Percentiles rank a stretch among this genome's conserved stretches.
Evolutionary conservation across 192 early-diverging fungal genomes (phyloP).

Genomic region (Gorgonomyces haynaldii): DNA sequence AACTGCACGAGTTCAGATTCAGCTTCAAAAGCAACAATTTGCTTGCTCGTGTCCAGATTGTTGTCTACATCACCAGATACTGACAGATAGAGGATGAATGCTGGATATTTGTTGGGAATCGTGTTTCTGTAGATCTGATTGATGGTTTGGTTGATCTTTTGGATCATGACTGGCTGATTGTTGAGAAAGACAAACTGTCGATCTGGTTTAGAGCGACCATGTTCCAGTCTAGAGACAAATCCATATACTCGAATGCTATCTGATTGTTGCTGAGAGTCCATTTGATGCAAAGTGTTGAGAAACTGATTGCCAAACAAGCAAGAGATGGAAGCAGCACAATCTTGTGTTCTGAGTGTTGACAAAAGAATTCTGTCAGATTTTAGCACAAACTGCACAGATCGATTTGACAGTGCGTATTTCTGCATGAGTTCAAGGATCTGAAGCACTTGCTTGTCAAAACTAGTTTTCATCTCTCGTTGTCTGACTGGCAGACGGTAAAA

Average conservation of each 20-base stretch:
- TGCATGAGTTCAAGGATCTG: too few species aligned
- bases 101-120: conserved; percentile 66
- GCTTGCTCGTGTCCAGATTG: conserved; percentile 11
- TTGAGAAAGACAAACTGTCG: conserved; percentile 86
- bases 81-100: conserved; percentile 33
- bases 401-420: conserved; percentile 4
- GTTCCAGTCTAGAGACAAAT: conserved; percentile 46
- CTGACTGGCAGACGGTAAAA: background rate
- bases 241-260: background rate
- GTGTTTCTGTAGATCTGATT: conserved; percentile 70
- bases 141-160: conserved; percentile 61
- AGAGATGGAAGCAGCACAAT: background rate
- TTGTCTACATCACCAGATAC: conserved; percentile 48
- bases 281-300: background rate
- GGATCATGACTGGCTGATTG: conserved; percentile 74
- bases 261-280: background rate
- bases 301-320: background rate
- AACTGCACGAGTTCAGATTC: background rate
- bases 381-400: background rate
- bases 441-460: background rate
- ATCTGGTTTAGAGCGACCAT: conserved; percentile 63
- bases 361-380: background rate
- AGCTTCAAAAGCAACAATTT: background rate
- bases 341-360: background rate
- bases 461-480: conserved; percentile 1